Conservation (phyloP, 2,329 filamentous ascomycete species). For the Cadophora sp. region DNA sequence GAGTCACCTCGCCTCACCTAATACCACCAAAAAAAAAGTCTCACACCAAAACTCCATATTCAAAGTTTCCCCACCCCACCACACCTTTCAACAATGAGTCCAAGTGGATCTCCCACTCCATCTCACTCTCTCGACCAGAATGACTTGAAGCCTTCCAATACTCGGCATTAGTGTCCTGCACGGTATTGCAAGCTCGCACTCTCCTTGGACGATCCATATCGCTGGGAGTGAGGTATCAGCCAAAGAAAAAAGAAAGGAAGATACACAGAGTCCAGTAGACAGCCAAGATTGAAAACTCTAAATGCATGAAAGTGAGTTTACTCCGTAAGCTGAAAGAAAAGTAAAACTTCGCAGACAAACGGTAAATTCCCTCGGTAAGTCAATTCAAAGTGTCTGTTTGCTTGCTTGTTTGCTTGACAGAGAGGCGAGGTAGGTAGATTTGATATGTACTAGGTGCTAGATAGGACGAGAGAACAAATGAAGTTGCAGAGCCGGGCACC, state of each 20-base stretch:
- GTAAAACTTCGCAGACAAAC: not conserved
- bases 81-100: not conserved
- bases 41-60: no score
- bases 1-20: no score
- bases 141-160: not conserved
- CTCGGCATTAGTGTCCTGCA: conserved; percentile 24
- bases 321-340: not conserved
- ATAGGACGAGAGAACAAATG: conserved; percentile 27
- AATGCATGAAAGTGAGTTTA: no score
- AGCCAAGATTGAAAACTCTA: not conserved
- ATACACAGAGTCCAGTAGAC: not conserved
- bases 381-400: not conserved
- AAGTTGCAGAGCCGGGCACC: conserved; percentile 34
- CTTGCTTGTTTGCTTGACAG: not conserved
- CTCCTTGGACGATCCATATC: conserved; percentile 19
- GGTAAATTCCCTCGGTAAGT: not conserved
- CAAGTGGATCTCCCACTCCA: not conserved
- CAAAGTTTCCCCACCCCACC: not conserved
- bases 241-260: not conserved
- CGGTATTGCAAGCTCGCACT: conserved; percentile 26
- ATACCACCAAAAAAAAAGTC: no score
- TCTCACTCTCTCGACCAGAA: not conserved
- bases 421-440: not conserved
- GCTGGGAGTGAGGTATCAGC: conserved; percentile 16
- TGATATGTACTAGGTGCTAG: not conserved